Base-by-base conservation (phyloP, 345 rosid species). In the Eucalyptus erythrocorys region DNA sequence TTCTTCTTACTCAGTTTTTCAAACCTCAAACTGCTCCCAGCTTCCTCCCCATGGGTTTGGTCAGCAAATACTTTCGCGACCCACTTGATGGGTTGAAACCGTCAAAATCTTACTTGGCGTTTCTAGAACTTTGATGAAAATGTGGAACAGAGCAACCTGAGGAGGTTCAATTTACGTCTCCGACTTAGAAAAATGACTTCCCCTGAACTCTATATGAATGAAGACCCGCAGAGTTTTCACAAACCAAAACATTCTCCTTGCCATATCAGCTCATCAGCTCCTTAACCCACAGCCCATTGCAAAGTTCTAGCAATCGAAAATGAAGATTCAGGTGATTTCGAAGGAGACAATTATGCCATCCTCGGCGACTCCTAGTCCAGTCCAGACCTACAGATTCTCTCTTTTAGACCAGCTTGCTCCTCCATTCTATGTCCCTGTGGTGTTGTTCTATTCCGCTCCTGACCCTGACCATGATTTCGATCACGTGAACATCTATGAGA, bases 341-440 rank as follows among this genome's bases (percentile, higher is more conserved):
- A 42, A 55, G 61, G 90, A 87, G 80, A 37, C 66, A 22, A 51
- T 92, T 51, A 68, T 71, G 57, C 92, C 93, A n/a, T 90, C 86
- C 13, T 89, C 43, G 88, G 89, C 90, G 45, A 89, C 91, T 5
- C 89, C 91, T 8, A 27, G 5, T 55, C 88, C 82, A 64, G 91
- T 89, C 32, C 89, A 51, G 51, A 34, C 45, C 68, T 43, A 86
- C 48, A 89, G 85, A 53, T 86, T 89, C 17, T 92, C 92, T 30
- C 85, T 89, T 66, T 79, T 92, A 7, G 93, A 92, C 86, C 93
- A 89, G 51, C 48, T 82, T 13, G 86, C 86, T 37, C 91, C 92
- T 84, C 88, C 91, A 5, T 55, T 87, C 88, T 90, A 14, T 61
- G 82, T 80, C n/a, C 84, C 92, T n/a, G 17, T 86, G 2, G 84